phyloP scores from a whole-genome alignment of 202 grass and related monocot genomes.

The Sporobolus alterniflorus region DNA sequence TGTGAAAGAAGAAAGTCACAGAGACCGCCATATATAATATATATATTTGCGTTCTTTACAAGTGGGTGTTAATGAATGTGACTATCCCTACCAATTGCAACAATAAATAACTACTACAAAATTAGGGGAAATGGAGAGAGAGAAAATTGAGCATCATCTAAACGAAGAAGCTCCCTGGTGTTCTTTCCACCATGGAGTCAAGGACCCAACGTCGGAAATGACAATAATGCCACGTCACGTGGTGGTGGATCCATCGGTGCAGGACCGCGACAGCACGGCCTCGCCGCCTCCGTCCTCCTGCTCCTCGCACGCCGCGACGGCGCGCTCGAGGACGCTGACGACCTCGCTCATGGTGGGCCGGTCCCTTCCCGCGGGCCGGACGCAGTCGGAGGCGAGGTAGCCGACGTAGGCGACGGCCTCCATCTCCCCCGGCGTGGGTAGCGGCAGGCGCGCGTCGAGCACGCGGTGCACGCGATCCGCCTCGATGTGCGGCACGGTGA shows the following conservation, averaged over 20 bases:
- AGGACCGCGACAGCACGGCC: constrained; percentile 56
- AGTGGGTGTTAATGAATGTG: constrained; percentile 49
- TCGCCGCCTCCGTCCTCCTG: constrained; percentile 31
- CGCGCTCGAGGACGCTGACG: constrained; percentile 70
- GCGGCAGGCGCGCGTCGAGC: constrained; percentile 72
- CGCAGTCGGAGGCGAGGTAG: constrained; percentile 77
- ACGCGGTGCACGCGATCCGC: constrained; percentile 62
- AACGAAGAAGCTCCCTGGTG: background rate
- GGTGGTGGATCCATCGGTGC: constrained; percentile 56
- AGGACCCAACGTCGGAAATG: background rate
- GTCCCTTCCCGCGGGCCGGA: constrained; percentile 43
- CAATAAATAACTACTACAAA: constrained; percentile 12
- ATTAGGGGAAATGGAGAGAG: background rate
- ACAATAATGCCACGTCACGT: constrained; percentile 48
- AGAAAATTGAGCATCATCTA: background rate
- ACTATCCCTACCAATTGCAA: constrained; percentile 28
- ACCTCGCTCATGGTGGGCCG: constrained; percentile 93
- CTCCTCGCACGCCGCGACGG: constrained; percentile 54
- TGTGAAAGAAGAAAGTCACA: background rate
- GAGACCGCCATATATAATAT: too few species aligned
- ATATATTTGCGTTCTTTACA: background rate
- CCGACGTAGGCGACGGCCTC: constrained; percentile 83
- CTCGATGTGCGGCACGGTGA: constrained; percentile 70
- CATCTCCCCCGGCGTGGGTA: constrained; percentile 85
- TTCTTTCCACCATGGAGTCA: background rate